Evolutionary conservation across 441 rosid species (phyloP), one percentile per base, ranked within the genome.

Genomic region (Aquilaria agallochum): DNA sequence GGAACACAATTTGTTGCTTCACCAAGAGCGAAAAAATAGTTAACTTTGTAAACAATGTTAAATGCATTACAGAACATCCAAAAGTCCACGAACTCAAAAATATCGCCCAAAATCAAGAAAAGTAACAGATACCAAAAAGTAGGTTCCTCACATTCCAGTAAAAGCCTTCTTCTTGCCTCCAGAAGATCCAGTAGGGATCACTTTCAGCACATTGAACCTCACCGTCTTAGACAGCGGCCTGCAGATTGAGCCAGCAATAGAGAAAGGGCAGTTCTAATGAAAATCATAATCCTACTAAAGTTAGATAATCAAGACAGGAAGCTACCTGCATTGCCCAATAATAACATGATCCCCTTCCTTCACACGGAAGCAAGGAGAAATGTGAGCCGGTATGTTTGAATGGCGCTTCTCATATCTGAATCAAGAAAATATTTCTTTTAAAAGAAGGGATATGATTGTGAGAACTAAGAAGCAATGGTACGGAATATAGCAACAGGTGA

Each of bases 181-280:
- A 14, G 96, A 85, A 49, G 92, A 75, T 7, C 96, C 97, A 27
- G 95, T 95, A 14, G 96, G 96, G 27, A 85, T 83, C 64, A 89
- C 97, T 73, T 85, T 89, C 68, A 89, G 67, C 65, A 91, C 92
- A 53, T 88, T 86, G 78, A 91, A 88, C 77, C 96, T 78, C 74
- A 88, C 94, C 0, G 93, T 88, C 86, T 91, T 91, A 1, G 94
- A 88, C 75, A 91, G 64, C 10, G 96, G 97, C 92, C 96, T 90
- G 67, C 12, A 50, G 59, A 47, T 10, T 46, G 20, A 20, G 20
- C 20, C 20, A 6, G 33, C 52, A 40, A 11, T 49, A 31, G 12
- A 3, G 52, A n/a, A 33, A n/a, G 20, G 20, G 20, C 20, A 20
- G 20, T 20, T 20, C 20, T 20, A 20, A 20, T 20, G 20, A 20